Percentiles rank a stretch among this genome's conserved stretches.
Evolutionary conservation across 2,329 filamentous ascomycete genomes (phyloP).

Genomic region (Talaromyces sp.): DNA sequence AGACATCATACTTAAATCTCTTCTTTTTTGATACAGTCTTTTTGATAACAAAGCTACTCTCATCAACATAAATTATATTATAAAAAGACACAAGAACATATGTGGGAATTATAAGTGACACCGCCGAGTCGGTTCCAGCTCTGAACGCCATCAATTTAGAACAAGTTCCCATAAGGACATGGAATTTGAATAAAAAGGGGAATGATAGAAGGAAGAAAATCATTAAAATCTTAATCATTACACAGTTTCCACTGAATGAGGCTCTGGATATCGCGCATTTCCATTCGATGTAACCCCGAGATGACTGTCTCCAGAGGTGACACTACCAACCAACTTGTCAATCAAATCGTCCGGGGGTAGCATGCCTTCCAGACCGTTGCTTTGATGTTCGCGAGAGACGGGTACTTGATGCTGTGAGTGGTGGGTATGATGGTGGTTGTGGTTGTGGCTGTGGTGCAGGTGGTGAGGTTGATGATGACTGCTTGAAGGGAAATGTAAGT

Average conservation of each 20-base stretch:
- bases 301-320: conserved; percentile 29
- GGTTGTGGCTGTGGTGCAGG: conserved; percentile 1
- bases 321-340: conserved; percentile 37
- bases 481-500: conserved; percentile 31
- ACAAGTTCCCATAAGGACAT: neutral
- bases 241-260: conserved; percentile 31
- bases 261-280: conserved; percentile 34
- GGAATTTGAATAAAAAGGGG: neutral
- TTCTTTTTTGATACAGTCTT: neutral
- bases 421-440: conserved; percentile 1
- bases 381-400: conserved; percentile 33
- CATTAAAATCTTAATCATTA: conserved; percentile 22
- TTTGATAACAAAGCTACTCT: neutral
- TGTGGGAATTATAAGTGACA: conserved; percentile 11
- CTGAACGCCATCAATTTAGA: neutral
- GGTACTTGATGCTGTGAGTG: conserved; percentile 27
- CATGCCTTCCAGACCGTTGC: conserved; percentile 32
- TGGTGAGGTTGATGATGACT: conserved; percentile 24
- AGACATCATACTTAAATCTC: too few species aligned
- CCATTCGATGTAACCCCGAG: conserved; percentile 35
- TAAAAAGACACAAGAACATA: conserved; percentile 6
- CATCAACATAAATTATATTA: neutral
- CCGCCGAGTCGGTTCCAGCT: neutral
- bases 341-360: conserved; percentile 37
- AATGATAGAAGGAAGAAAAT: neutral